Evolutionary conservation across 768 basidiomycete genomes (phyloP), one percentile per base, ranked within the genome.

Genomic region (Rhizopogon vinicolor): DNA sequence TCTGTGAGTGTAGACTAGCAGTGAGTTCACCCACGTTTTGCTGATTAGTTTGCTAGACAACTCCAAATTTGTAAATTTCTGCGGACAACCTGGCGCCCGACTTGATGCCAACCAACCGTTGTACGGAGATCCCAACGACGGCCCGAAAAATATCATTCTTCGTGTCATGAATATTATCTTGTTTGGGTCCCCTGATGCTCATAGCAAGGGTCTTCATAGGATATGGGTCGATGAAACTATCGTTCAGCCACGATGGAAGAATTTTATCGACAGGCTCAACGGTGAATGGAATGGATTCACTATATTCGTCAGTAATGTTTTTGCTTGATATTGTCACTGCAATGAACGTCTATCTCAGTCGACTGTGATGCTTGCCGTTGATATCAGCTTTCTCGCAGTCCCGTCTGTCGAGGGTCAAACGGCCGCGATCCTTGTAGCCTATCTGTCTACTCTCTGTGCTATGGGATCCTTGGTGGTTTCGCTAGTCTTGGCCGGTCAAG

Each of bases 321-420:
- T 14, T 35, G 3, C 7, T 9, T 12, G 4, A 7, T 33, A 31
- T 9, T 25, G 4, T 35, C 48, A 19, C 2, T 14, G 14, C 4
- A 3, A 5, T 13, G 18, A 50, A 51, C 14, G 2, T 28, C 28
- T 22, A 8, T n/a, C 13, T 33, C n/a, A 83, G 80, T 73, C 73
- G 1, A 79, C 78, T 1, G 78, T 83, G 13, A 64, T 84, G 37
- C 64, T 83, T 5, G 76, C 75, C n/a, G 78, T 77, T 2, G 81
- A 82, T 52, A 75, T 85, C 1, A 76, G 75, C 0, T 81, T 82
- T 60, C 64, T 85, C 9, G 76, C 79, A 5, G 80, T 84, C 22
- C 75, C 75, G n/a, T 68, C 70, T 28, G 72, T 77, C 33, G 70
- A 16, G n/a, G 12, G 61, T 49, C 69, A 55, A 41, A 22, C 13